phyloP scores from a whole-genome alignment of 2,329 filamentous ascomycete species.

The Phoma sp. region DNA sequence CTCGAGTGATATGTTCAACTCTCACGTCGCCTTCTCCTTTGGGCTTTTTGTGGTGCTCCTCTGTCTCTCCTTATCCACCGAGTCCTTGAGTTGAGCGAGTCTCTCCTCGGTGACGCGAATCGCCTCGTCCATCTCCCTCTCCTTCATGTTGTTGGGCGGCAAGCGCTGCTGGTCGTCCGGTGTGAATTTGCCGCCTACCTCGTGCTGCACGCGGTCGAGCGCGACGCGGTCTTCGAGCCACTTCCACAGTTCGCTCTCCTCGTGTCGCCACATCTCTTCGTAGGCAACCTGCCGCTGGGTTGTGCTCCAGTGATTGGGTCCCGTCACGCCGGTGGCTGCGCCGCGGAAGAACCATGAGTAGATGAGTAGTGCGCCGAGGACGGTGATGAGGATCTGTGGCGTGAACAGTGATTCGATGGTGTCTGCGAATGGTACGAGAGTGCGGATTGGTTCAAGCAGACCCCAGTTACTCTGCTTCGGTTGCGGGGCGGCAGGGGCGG shows the following conservation, averaged over 20 bases:
- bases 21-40: conserved; percentile 22
- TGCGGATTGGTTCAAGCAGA: conserved; percentile 76
- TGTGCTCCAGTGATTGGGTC: conserved; percentile 43
- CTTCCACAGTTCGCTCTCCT: conserved; percentile 89
- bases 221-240: conserved; percentile 90
- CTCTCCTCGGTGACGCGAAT: conserved; percentile 88
- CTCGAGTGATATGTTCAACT: neutral
- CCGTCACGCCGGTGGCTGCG: conserved; percentile 38
- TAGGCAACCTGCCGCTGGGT: conserved; percentile 81
- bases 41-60: conserved; percentile 28
- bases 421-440: conserved; percentile 73
- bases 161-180: conserved; percentile 55
- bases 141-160: conserved; percentile 63
- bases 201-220: conserved; percentile 61
- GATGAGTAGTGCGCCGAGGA: conserved; percentile 66
- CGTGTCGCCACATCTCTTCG: conserved; percentile 88
- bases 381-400: conserved; percentile 76
- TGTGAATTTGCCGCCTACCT: conserved; percentile 29
- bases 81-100: conserved; percentile 75
- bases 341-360: conserved; percentile 44
- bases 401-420: conserved; percentile 74
- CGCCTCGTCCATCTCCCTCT: conserved; percentile 77
- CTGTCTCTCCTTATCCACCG: conserved; percentile 55
- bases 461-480: conserved; percentile 67
- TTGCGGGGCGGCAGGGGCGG: conserved; percentile 38